These are phyloP conservation scores for Adenanthera pavonina DNA, from an alignment of 306 rosid genomes.

Conservation along the genomic window DNA sequence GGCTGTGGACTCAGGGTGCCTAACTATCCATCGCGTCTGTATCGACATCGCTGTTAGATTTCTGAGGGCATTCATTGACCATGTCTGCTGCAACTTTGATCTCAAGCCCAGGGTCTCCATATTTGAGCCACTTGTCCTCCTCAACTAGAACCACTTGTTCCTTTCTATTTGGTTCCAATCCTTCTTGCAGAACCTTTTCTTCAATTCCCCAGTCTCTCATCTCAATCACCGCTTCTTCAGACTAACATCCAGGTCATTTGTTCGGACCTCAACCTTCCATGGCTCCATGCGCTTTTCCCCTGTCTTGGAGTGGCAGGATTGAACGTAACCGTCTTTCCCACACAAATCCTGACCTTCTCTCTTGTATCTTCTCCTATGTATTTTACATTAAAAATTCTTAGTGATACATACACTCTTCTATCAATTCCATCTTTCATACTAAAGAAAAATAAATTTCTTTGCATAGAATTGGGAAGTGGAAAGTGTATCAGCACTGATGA, in stretches of 20 bases:
- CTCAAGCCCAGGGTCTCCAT: slow-evolving; percentile 32
- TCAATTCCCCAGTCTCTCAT: slow-evolving; percentile 44
- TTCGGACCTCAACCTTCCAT: slow-evolving; percentile 47
- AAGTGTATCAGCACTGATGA: background rate
- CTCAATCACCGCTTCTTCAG: slow-evolving; percentile 47
- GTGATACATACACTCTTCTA: background rate
- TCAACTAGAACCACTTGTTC: slow-evolving; percentile 29
- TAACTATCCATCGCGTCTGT: background rate
- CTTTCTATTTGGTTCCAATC: slow-evolving; percentile 36
- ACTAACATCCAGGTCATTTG: slow-evolving; percentile 42
- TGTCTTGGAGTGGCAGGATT: slow-evolving; percentile 97
- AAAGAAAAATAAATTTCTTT: background rate
- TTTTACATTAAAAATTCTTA: background rate
- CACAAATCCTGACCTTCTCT: background rate
- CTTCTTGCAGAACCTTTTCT: slow-evolving; percentile 45
- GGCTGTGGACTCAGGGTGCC: background rate
- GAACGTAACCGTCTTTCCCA: slow-evolving; percentile 60
- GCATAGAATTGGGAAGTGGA: background rate
- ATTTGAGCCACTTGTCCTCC: slow-evolving; percentile 23
- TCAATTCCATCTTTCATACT: background rate
- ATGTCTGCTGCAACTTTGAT: slow-evolving; percentile 55
- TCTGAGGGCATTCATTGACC: slow-evolving; percentile 2
- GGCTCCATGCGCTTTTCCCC: slow-evolving; percentile 57
- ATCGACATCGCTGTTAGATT: background rate
- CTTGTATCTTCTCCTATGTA: background rate